Evolutionary conservation across 805 yeast species (phyloP), one percentile per base, ranked within the genome.

Genomic region (Henningerozyma blattae): DNA sequence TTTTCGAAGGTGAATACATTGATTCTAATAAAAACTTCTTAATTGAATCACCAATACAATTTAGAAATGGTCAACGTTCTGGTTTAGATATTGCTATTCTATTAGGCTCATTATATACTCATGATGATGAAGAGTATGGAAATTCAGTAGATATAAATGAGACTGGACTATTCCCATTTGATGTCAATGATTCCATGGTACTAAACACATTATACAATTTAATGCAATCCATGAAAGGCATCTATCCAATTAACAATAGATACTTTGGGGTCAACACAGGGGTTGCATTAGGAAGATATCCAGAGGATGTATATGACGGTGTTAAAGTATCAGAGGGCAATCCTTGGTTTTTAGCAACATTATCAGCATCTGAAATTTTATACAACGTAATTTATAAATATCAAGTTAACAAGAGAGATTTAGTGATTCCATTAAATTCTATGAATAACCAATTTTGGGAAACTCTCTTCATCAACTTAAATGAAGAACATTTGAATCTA

Each of bases 261-360:
- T 24, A 24, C n/a, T 24, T 24, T 24, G 62, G 64, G 2, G 48
- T 61, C 27, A 57, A 53, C 50, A 31, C 51, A 16, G 71, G 69
- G 3, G 76, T 77, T 33, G 94, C 80, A 0, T 57, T 87, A 34
- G 97, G 97, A 3, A 67, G 97, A 50, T 87, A 87, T 50, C 95
- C 96, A 1, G 97, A 87, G 50, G 97, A 87, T 57, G 54, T 78
- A 8, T 87, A 87, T 55, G 78, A 87, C 53, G 95, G 95, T 0
- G 59, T 64, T 39, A 75, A 74, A 0, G 62, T 69, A 0, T 65
- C 77, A 22, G 84, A 77, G 46, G 96, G 95, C 3, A 86, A 87
- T 48, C 96, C 97, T 5, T 87, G 96, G 97, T 85, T 86, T 50
- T 69, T 87, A 37, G 62, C 82, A 3, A 81, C 89, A 1, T 71